These are phyloP conservation scores for Fusarium sp. DNA, from an alignment of 2,329 filamentous ascomycete genomes.

Conservation along the genomic window DNA sequence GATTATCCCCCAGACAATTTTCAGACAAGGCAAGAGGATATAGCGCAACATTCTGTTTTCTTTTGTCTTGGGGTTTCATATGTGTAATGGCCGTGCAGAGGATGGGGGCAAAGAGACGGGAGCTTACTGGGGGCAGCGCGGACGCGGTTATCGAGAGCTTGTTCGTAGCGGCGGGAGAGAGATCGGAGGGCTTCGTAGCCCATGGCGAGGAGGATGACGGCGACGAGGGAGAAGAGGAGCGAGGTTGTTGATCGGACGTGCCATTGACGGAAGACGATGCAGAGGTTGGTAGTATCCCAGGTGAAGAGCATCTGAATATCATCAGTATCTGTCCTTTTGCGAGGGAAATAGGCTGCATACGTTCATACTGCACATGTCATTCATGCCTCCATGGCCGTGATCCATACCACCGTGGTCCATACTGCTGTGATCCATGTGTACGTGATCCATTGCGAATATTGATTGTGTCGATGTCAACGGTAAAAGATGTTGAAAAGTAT, in stretches of 20 bases:
- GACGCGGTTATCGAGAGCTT: slow-evolving; percentile 59
- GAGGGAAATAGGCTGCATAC: slow-evolving; percentile 60
- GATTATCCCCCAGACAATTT: slow-evolving; percentile 18
- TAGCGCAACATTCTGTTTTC: slow-evolving; percentile 28
- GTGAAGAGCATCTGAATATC: slow-evolving; percentile 94
- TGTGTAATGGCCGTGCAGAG: slow-evolving; percentile 7
- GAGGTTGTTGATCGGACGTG: slow-evolving; percentile 79
- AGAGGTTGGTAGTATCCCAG: slow-evolving; percentile 92
- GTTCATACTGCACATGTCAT: slow-evolving; percentile 87
- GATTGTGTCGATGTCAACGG: not conserved
- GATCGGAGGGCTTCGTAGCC: slow-evolving; percentile 92
- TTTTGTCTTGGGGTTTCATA: slow-evolving; percentile 19
- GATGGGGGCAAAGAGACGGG: slow-evolving; percentile 1
- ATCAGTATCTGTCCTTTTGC: slow-evolving; percentile 25
- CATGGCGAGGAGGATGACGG: slow-evolving; percentile 84
- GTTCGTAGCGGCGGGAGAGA: slow-evolving; percentile 80
- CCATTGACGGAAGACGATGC: slow-evolving; percentile 95
- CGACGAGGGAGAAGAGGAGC: slow-evolving; percentile 84
- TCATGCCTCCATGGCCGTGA: slow-evolving; percentile 65
- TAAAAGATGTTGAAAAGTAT: slow-evolving; percentile 4
- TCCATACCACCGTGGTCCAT: slow-evolving; percentile 62
- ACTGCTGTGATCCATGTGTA: slow-evolving; percentile 56
- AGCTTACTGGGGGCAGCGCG: slow-evolving; percentile 65
- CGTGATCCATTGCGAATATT: slow-evolving; percentile 55
- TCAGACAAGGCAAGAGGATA: slow-evolving; percentile 25